A percentile compares a stretch with the other conserved stretches of the same genome.
Evolutionary conservation across 192 early-diverging fungal genomes (phyloP).

Genomic region (Backusella liffmaniae): DNA sequence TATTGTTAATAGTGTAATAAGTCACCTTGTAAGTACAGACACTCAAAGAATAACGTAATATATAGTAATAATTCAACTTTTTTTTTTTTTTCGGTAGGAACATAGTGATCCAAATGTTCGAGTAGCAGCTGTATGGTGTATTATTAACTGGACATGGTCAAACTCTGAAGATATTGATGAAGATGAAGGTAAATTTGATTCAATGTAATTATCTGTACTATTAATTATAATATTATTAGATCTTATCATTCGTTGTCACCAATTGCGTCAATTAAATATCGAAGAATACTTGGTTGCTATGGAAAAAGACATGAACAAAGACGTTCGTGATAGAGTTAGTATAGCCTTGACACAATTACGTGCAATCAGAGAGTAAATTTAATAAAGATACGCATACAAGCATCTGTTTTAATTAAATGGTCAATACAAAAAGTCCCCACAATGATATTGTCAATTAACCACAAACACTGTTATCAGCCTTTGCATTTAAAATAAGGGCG

Average conservation of each 20-base stretch:
- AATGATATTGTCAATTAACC: not conserved
- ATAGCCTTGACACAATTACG: constrained; percentile 61
- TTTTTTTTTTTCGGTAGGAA: constrained; percentile 30
- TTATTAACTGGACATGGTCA: constrained; percentile 74
- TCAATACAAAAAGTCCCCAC: not conserved
- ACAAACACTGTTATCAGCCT: constrained; percentile 38
- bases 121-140: constrained; percentile 64
- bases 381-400: not conserved
- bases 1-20: constrained; percentile 46
- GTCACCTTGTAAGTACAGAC: constrained; percentile 37
- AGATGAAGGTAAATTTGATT: not conserved
- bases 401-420: not conserved
- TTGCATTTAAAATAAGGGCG: constrained; percentile 83
- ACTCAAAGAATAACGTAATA: too few relatives aligned
- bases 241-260: constrained; percentile 44
- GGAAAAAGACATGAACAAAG: constrained; percentile 56
- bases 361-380: not conserved
- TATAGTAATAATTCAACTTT: not conserved
- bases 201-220: constrained; percentile 3
- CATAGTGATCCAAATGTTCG: constrained; percentile 60
- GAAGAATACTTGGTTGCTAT: constrained; percentile 54
- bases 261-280: constrained; percentile 55
- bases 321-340: constrained; percentile 73
- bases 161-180: constrained; percentile 46
- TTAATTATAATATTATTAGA: constrained; percentile 8